Percentiles rank a stretch among this genome's conserved stretches.
phyloP scores from a whole-genome alignment of 495 filamentous ascomycete species.

The Endocarpon pusillum region DNA sequence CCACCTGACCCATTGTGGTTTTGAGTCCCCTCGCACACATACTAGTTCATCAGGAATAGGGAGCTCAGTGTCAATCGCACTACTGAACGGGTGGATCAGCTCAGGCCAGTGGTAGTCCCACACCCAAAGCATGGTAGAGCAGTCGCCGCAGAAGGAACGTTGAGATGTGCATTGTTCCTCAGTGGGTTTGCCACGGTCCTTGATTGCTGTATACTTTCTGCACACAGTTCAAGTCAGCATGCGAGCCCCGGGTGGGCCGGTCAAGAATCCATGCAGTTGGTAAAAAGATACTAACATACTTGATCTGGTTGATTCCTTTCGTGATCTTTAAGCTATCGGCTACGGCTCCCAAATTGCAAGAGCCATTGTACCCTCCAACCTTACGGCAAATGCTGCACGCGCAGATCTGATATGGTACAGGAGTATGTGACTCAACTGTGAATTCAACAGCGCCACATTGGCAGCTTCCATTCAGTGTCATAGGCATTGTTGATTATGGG shows the following conservation, averaged over 20 bases:
- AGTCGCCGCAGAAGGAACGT: constrained; percentile 36
- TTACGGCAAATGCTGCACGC: constrained; percentile 41
- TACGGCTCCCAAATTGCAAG: constrained; percentile 34
- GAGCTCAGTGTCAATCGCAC: constrained; percentile 37
- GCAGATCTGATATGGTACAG: constrained; percentile 39
- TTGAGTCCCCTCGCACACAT: constrained; percentile 30
- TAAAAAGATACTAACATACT: constrained; percentile 15
- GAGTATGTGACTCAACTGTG: constrained; percentile 30
- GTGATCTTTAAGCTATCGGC: constrained; percentile 27
- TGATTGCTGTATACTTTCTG: constrained; percentile 34
- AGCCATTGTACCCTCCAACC: constrained; percentile 29
- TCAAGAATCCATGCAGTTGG: constrained; percentile 1
- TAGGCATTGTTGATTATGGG: too few species aligned
- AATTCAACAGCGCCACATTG: constrained; percentile 38
- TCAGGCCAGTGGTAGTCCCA: constrained; percentile 36
- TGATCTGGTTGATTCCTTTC: constrained; percentile 31
- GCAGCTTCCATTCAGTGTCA: constrained; percentile 35
- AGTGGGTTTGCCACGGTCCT: constrained; percentile 29
- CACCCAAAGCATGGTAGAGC: constrained; percentile 32
- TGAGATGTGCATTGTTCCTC: constrained; percentile 28
- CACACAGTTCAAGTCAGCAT: too few species aligned
- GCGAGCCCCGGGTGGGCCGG: too few species aligned
- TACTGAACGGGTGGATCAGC: constrained; percentile 38
- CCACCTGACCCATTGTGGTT: constrained; percentile 34
- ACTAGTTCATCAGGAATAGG: constrained; percentile 35